Base-by-base conservation (phyloP, 192 early-diverging fungal genomes). In the Dimargaris cristalligena region DNA sequence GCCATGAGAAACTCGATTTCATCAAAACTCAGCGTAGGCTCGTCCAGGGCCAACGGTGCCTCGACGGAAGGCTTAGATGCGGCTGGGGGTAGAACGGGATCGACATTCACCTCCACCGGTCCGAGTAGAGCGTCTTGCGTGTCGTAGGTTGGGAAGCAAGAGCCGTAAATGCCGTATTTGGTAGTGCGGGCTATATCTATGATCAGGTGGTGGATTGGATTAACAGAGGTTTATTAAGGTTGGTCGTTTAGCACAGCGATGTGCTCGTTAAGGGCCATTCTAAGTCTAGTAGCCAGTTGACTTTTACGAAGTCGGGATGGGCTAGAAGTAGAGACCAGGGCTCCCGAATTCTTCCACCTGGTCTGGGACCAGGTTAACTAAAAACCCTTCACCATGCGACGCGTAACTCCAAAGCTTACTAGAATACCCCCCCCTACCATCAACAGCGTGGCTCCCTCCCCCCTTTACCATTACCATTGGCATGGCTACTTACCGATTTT, bases 71-170 rank as follows among this genome's bases (percentile, higher is more conserved):
- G 38, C 8, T 41, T 16, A 16, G 38, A 41, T 6, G 6, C 16
- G 38, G 38, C 38, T 6, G 38, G 16, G 38, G 38, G 6, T 41
- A 41, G 8, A 10, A 16, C 6, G 38, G 38, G 6, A 16, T 10
- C 38, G 8, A 41, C 8, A 41, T 18, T 14, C 20, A 56, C 6
- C 30, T 56, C 54, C 1, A 2, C 11, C 31, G 34, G 30, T 1
- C 31, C 54, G 9, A 56, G 31, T 29, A 14, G 9, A 16, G 54
- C 54, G 23, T 56, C 23, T 16, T 14, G 30, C 4, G 32, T 33
- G 23, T 56, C 54, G 29, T 28, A 56, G 16, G 14, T 29, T 20
- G 54, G 54, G 29, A 56, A 56, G 34, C 54, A 56, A 9, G 54
- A 29, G 23, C 31, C 34, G 34, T 33, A 56, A 20, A 29, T 14